These are phyloP conservation scores for Metschnikowia henanensis DNA, from an alignment of 805 yeast genomes.

Conservation along the genomic window DNA sequence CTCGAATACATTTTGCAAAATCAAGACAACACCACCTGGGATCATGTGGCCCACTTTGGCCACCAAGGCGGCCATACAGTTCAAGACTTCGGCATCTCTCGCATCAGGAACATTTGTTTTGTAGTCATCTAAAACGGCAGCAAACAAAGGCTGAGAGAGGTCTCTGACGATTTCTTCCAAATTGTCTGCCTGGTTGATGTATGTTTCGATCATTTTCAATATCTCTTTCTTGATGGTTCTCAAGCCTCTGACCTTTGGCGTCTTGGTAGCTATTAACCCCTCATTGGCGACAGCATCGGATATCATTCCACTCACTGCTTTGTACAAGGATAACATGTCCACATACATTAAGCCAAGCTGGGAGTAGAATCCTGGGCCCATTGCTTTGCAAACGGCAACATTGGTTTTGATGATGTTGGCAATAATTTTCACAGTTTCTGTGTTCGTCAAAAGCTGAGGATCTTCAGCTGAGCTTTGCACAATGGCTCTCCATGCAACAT, in stretches of 20 bases:
- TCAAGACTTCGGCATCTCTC: conserved; percentile 95
- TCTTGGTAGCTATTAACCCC: conserved; percentile 88
- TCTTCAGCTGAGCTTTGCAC: conserved; percentile 82
- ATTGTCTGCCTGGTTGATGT: conserved; percentile 83
- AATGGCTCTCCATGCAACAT: conserved; percentile 91
- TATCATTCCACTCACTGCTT: conserved; percentile 85
- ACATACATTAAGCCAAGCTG: conserved; percentile 86
- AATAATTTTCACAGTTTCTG: conserved; percentile 87
- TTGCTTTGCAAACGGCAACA: conserved; percentile 90
- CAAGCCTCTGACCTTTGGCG: conserved; percentile 92
- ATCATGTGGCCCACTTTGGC: conserved; percentile 83
- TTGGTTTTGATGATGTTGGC: conserved; percentile 95
- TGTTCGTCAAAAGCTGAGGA: conserved; percentile 71
- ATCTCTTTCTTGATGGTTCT: conserved; percentile 96
- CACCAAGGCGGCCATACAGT: conserved; percentile 91
- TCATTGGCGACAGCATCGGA: conserved; percentile 75
- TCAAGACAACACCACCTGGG: conserved; percentile 84
- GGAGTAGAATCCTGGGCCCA: conserved; percentile 88
- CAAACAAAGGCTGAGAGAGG: conserved; percentile 78
- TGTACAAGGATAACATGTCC: conserved; percentile 87
- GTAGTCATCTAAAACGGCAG: conserved; percentile 88
- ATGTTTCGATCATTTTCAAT: conserved; percentile 83
- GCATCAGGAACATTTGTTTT: conserved; percentile 90
- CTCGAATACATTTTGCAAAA: conserved; percentile 89
- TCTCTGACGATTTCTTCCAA: conserved; percentile 80